Evolutionary conservation across 75 land plant species (phyloP).

Genomic region (Selaginella moellendorffii): DNA sequence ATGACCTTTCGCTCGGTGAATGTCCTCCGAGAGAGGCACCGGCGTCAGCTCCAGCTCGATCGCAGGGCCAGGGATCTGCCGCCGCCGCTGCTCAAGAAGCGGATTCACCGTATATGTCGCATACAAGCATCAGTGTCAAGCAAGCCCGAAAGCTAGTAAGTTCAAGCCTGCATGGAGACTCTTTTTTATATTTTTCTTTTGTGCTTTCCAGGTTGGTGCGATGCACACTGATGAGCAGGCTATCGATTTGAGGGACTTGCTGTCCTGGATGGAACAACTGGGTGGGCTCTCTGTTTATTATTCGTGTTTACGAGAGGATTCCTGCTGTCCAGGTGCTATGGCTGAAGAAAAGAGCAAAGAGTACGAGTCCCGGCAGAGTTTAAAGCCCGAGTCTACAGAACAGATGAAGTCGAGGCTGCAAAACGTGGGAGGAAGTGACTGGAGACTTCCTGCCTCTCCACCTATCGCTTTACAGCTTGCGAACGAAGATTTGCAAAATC

Average conservation of each 20-base stretch:
- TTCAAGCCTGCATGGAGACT: too few species aligned
- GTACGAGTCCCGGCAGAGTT: background rate
- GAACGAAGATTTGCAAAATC: background rate
- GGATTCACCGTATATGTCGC: background rate
- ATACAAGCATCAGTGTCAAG: slow-evolving; percentile 3
- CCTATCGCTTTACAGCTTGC: slow-evolving; percentile 5
- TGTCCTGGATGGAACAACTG: slow-evolving; percentile 6
- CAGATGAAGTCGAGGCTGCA: background rate
- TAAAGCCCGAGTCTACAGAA: background rate
- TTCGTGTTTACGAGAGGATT: background rate
- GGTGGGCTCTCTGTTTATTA: background rate
- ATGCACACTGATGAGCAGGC: slow-evolving; percentile 16
- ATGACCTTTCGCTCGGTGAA: slow-evolving; percentile 13
- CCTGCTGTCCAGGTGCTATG: background rate
- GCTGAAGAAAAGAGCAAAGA: background rate
- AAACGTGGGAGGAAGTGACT: background rate
- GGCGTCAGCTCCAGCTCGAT: background rate
- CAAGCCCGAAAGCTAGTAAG: slow-evolving; percentile 11
- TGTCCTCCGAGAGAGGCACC: background rate
- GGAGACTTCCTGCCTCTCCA: background rate
- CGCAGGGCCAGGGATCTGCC: too few species aligned
- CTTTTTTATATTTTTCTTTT: too few species aligned
- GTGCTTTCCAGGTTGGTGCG: slow-evolving; percentile 11
- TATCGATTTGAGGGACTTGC: slow-evolving; percentile 4
- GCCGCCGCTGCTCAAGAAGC: background rate